Evolutionary conservation across 2,329 filamentous ascomycete genomes (phyloP).

Genomic region (Cercospora citrullina): DNA sequence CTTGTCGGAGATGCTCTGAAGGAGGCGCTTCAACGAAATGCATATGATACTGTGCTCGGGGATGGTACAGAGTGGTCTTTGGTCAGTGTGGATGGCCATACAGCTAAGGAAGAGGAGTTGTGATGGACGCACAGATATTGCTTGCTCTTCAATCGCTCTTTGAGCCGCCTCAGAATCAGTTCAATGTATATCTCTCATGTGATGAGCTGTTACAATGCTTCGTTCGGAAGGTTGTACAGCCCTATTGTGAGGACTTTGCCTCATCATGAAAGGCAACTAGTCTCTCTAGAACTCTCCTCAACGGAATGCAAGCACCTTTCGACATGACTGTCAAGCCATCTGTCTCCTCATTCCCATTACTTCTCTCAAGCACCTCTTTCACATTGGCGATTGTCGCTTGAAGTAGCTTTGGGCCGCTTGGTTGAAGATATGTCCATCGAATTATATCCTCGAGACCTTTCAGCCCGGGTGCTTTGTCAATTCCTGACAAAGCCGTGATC

Average conservation of each 20-base stretch:
- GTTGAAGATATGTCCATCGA: slow-evolving; percentile 52
- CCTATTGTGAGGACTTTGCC: background rate
- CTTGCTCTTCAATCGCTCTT: background rate
- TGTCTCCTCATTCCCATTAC: slow-evolving; percentile 38
- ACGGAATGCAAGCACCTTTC: slow-evolving; percentile 45
- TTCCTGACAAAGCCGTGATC: slow-evolving; percentile 42
- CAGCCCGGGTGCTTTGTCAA: slow-evolving; percentile 35
- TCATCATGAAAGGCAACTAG: slow-evolving; percentile 24
- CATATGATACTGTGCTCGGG: slow-evolving; percentile 32
- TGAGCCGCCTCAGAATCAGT: too few relatives aligned
- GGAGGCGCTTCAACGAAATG: slow-evolving; percentile 26
- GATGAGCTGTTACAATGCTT: background rate
- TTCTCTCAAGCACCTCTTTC: slow-evolving; percentile 45
- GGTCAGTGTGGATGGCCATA: slow-evolving; percentile 35
- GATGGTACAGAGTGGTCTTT: slow-evolving; percentile 30
- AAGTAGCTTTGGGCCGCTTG: slow-evolving; percentile 42
- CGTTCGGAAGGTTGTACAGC: background rate
- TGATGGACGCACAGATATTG: slow-evolving; percentile 5
- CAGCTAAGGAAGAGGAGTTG: slow-evolving; percentile 34
- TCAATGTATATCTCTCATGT: too few relatives aligned
- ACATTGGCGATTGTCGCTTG: slow-evolving; percentile 47
- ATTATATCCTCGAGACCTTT: slow-evolving; percentile 55
- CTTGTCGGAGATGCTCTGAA: slow-evolving; percentile 15
- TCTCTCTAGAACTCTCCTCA: slow-evolving; percentile 40
- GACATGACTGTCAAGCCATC: slow-evolving; percentile 52